Evolutionary conservation across 257 asterid genomes (phyloP), one percentile per base, ranked within the genome.

Genomic region (Penstemon barbatus): DNA sequence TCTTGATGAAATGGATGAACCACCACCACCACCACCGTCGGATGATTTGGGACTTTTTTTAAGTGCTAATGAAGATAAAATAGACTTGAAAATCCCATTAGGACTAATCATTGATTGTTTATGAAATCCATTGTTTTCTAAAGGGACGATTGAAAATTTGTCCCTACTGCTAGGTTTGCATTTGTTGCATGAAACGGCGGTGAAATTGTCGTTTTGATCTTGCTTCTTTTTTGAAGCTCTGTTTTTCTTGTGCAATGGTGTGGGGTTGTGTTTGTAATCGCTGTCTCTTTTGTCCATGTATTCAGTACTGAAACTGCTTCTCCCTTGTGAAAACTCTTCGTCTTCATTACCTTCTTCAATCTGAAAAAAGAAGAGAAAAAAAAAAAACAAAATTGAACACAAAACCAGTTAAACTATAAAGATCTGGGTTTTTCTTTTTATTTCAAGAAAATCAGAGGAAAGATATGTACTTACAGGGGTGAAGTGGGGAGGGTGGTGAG

Each of bases 291-390:
- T 69, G n/a, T 78, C 81, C 12, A 55, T 33, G 52, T 11, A 56
- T n/a, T 81, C 95, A 46, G 82, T 84, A 71, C 83, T 75, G 81
- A 69, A 87, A 72, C 96, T 87, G 71, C 61, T 75, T 7, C 90
- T 73, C 42, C 87, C 92, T 67, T 79, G 90, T 33, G 94, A 86
- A 44, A 73, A 76, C 55, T 85, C 96, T 25, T 91, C 99, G 1
- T 93, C 99, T 66, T 91, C 97, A 57, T 89, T 89, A 0, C 97
- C 96, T 80, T 93, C 99, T 78, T 85, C 96, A 70, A 93, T 90
- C 99, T 93, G 65, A 60, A 74, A 55, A 13, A 69, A 65, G 36
- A 19, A 39, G 4, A 1, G 53, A 37, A 38, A 5, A 0, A 3
- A 0, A 3, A 58, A 53, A 10, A 38, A 0, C 12, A 25, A 25